Conservation (phyloP, 768 basidiomycete species). For the Suillus placidus region DNA sequence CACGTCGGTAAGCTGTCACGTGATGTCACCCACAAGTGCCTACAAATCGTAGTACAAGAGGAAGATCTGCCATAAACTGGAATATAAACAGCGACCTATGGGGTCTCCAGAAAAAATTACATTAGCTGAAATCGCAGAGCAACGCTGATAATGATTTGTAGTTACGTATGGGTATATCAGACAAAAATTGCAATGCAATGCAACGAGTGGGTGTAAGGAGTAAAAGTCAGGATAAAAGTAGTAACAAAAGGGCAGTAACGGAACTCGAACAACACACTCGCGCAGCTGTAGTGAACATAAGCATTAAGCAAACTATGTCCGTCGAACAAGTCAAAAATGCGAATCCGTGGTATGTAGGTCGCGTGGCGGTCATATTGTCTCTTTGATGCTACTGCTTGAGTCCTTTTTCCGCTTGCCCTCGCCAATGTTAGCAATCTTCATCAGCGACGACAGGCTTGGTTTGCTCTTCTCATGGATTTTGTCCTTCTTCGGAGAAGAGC, state of each 20-base stretch:
- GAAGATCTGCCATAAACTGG: background rate
- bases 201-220: slow-evolving; percentile 32
- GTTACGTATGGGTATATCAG: slow-evolving; percentile 36
- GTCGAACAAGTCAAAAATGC: slow-evolving; percentile 22
- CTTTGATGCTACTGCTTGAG: slow-evolving; percentile 53
- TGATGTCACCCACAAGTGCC: background rate
- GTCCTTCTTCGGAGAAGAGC: slow-evolving; percentile 31
- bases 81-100: background rate
- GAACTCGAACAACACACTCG: slow-evolving; percentile 22
- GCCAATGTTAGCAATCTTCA: slow-evolving; percentile 50
- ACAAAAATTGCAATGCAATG: slow-evolving; percentile 26
- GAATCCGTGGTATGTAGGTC: slow-evolving; percentile 10
- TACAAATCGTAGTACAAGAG: background rate
- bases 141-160: slow-evolving; percentile 29
- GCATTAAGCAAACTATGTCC: slow-evolving; percentile 25
- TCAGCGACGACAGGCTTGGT: slow-evolving; percentile 52
- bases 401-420: slow-evolving; percentile 55
- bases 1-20: slow-evolving; percentile 1
- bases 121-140: slow-evolving; percentile 35
- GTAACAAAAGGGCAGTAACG: slow-evolving; percentile 14
- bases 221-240: slow-evolving; percentile 15
- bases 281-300: slow-evolving; percentile 13
- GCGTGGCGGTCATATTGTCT: slow-evolving; percentile 28
- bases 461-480: slow-evolving; percentile 55
- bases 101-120: slow-evolving; percentile 17